Base-by-base conservation (phyloP, 371 early-diverging fungal genomes). In the Rhizomucor miehei region DNA sequence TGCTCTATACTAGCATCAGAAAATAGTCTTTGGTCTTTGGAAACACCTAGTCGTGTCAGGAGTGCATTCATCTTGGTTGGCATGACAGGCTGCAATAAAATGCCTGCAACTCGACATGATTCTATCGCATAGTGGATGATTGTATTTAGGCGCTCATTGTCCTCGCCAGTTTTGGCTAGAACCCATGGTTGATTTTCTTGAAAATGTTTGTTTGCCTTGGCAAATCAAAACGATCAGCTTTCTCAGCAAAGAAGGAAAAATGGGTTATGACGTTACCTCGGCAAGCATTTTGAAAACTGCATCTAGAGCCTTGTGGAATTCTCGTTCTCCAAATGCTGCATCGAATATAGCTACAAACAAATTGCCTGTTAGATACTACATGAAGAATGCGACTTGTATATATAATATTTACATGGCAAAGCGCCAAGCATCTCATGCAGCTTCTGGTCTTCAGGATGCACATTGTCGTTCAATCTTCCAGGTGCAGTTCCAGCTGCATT, bases 21-120 rank as follows among this genome's bases (percentile, higher is more conserved):
- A 10, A 55, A 13, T 19, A 37, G 38, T 39, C 90, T 77, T 34
- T 87, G 75, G 10, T 72, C 59, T 4, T 34, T 44, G 8, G 74
- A 49, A 2, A 89, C 71, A 23, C 76, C 80, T 11, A 91, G 66
- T 10, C 75, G 75, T 34, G 86, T 81, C 54, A 97, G 64, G 37
- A 95, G 62, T 34, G 54, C 53, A 1, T 63, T 57, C 57, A 84
- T 77, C 65, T 91, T 93, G 4, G 69, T 69, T 3, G 98, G 98
- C 86, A 96, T 93, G 17, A 94, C 82, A 8, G 94, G 93, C 57
- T 89, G 90, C 51, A 96, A 67, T 37, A 94, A 58, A 34, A 94
- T 73, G 17, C 83, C 87, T 4, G 87, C 79, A 10, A 92, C 53
- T 8, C 97, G 83, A 37, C 86, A 78, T 0, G 92, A 71, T 58